These are phyloP conservation scores for Naegleria gruberi DNA, from an alignment of 208 protist genomes.

Conservation along the genomic window DNA sequence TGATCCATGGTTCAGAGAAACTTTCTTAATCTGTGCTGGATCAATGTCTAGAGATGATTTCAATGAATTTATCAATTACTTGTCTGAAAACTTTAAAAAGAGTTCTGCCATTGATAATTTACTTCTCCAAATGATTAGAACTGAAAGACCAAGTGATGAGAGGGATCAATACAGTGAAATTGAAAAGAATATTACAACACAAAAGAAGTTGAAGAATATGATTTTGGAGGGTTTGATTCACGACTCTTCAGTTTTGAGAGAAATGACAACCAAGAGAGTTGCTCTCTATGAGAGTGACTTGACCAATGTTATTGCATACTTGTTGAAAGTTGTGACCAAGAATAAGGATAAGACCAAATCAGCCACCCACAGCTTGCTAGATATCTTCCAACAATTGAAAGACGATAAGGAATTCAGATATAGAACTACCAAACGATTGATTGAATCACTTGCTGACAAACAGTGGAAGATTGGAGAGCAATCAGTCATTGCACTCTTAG, in stretches of 20 bases:
- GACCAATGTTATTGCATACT: not conserved
- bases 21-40: slow-evolving; percentile 1
- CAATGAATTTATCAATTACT: not conserved
- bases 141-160: not conserved
- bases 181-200: not conserved
- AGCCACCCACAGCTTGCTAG: not conserved
- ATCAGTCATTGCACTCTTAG: not conserved
- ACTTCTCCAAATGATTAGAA: not conserved
- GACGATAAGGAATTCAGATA: not conserved
- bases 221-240: not conserved
- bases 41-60: not conserved
- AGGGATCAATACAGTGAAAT: not conserved
- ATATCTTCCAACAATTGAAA: not conserved
- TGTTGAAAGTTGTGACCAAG: not conserved
- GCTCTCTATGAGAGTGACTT: not conserved
- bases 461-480: not conserved
- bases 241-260: not conserved
- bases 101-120: not conserved
- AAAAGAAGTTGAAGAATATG: not conserved
- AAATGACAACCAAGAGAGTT: not conserved
- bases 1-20: slow-evolving; percentile 13
- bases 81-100: not conserved
- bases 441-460: not conserved
- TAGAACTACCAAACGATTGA: not conserved
- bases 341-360: not conserved